Base-by-base conservation (phyloP, 164 flowering plant species). In the Kingdonia uniflora region DNA sequence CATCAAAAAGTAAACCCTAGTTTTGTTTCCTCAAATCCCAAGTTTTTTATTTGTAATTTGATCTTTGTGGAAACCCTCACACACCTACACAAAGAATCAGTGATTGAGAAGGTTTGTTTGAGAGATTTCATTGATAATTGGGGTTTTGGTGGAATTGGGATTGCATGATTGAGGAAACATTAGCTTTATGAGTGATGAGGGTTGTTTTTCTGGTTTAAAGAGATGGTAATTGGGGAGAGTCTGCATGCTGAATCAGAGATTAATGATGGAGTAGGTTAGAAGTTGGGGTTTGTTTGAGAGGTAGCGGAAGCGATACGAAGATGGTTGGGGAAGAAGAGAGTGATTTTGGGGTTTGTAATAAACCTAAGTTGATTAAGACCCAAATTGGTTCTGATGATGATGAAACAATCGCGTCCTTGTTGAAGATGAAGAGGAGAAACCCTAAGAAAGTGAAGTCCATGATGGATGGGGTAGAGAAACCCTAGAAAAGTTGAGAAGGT, bases 371-470 rank as follows among this genome's bases (percentile, higher is more conserved):
- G n/a, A 42, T 58, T 29, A 68, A 55, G 51, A 52, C 61, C 48
- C 41, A 60, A 15, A 15, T 72, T 60, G 29, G 51, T 68, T 62
- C 75, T 0, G 79, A 68, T 37, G 89, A 80, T 51, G 80, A 80
- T 52, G 89, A 80, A 59, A 80, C 85, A 0, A 80, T 80, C 65
- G 77, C 82, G 61, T 42, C 76, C 26, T 15, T 84, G 44, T 61
- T 81, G 22, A 82, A 71, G 71, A 33, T 71, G 65, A 79, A 71
- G 76, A 74, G 63, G 44, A 60, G 57, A 25, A 78, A 70, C 60
- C 41, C 68, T 46, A 85, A 76, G 64, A 78, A 62, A 68, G 65
- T 22, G 24, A 87, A 77, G 74, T 14, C 47, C 56, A 74, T 52
- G 29, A 51, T 50, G 10, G 77, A 81, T 73, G 42, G 68, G 48